Base-by-base conservation (phyloP, 345 rosid genomes). In the Eucalyptus regnans region DNA sequence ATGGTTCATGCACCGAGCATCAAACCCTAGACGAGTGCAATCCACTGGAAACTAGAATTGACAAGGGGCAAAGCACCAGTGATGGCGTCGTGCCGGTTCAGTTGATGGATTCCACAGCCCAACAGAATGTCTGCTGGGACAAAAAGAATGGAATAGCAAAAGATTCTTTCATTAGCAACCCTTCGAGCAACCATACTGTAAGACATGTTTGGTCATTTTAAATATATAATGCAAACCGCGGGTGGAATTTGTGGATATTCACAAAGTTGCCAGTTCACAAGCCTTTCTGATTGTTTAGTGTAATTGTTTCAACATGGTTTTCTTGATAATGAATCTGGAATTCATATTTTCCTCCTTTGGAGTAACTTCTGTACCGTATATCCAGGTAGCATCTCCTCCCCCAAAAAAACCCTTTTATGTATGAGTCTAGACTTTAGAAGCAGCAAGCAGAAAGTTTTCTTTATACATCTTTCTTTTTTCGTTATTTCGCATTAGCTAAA, bases 141-240 rank as follows among this genome's bases (percentile, higher is more conserved):
- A 37, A 18, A 15, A 41, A 37, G 46, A 86, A 89, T 44, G 89
- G 87, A 80, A 76, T 86, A 31, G 88, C 81, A 54, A 89, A 89
- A 71, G n/a, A 87, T 66, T 66, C 88, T 79, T 88, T 87, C 89
- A 9, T 51, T 62, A 68, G 76, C 64, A 43, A 8, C 86, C 64
- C 85, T 54, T 25, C 91, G 46, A 91, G 88, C 50, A 89, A 49
- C 86, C 91, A 89, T 44, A 86, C 37, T 14, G 93, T 92, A 90
- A 90, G 91, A 90, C 43, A 41, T 20, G 48, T 76, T 20, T 3
- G 23, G 48, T 76, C 83, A 37, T 37, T 68, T 37, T 76, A 18
- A 76, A 76, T 37, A 20, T 37, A 76, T 37, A 37, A 60, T 86
- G 86, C 60, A 79, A 43, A 88, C 60, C 50, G 64, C 10, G 5